phyloP scores from a whole-genome alignment of 768 basidiomycete species.

The Lentinula aciculospora region DNA sequence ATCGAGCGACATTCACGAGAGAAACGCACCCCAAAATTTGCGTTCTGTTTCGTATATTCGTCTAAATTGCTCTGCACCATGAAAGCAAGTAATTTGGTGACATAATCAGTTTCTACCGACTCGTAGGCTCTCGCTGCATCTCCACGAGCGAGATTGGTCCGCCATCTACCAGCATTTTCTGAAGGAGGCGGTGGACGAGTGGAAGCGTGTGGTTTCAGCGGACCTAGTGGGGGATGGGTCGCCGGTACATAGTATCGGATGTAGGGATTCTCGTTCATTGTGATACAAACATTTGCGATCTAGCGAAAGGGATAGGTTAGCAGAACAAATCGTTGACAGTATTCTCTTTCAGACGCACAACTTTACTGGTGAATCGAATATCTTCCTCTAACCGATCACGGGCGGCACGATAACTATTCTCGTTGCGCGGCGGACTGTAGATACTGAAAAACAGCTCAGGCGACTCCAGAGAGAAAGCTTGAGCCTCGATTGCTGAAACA shows the following conservation, averaged over 20 bases:
- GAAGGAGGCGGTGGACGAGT: conserved; percentile 63
- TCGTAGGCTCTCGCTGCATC: conserved; percentile 64
- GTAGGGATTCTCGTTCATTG: conserved; percentile 86
- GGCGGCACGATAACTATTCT: conserved; percentile 58
- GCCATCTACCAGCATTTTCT: conserved; percentile 67
- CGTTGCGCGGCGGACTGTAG: conserved; percentile 78
- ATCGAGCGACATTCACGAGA: neutral
- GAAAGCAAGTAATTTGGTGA: conserved; percentile 77
- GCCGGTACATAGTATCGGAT: conserved; percentile 90
- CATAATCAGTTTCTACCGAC: conserved; percentile 66
- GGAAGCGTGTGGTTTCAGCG: conserved; percentile 63
- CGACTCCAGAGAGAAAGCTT: conserved; percentile 73
- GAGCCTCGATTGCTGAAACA: conserved; percentile 71
- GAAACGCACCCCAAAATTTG: conserved; percentile 79
- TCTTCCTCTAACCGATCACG: conserved; percentile 84
- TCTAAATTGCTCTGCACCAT: conserved; percentile 83
- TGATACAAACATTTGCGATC: conserved; percentile 88
- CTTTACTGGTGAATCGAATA: conserved; percentile 67
- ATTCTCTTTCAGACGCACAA: conserved; percentile 34
- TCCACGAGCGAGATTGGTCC: conserved; percentile 76
- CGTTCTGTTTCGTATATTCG: conserved; percentile 79
- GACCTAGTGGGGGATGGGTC: conserved; percentile 78
- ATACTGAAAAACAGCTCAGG: conserved; percentile 85
- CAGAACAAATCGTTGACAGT: neutral
- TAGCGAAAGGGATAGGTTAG: conserved; percentile 18